Conservation (phyloP, 2,329 filamentous ascomycete genomes). For the Cercospora sp. region DNA sequence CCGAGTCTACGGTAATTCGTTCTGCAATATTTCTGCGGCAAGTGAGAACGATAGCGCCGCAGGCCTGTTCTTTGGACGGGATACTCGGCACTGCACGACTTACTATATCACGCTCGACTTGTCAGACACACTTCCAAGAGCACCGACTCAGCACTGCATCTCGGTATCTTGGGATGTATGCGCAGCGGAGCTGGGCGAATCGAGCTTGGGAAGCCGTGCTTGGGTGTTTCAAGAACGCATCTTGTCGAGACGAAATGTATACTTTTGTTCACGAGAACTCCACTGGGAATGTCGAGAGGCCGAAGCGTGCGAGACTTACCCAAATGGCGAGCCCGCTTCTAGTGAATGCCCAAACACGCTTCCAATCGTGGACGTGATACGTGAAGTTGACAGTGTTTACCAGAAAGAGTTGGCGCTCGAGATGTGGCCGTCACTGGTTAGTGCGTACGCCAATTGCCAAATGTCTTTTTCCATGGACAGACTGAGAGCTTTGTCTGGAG, state of each 20-base stretch:
- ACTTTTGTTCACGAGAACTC: conserved; percentile 10
- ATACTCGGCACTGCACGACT: neutral
- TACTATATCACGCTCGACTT: neutral
- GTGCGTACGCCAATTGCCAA: neutral
- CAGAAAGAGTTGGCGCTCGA: neutral
- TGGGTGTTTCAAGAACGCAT: conserved; percentile 16
- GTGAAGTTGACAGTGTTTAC: neutral
- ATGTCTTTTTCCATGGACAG: neutral
- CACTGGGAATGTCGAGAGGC: conserved; percentile 11
- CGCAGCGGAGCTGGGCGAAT: neutral
- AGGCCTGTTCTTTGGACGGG: neutral
- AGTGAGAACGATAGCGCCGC: neutral
- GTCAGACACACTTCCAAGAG: neutral
- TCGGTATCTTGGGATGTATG: neutral
- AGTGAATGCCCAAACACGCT: neutral
- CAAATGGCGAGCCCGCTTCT: conserved; percentile 4
- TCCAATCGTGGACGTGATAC: neutral
- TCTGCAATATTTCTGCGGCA: conserved; percentile 5
- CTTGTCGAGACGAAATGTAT: conserved; percentile 4
- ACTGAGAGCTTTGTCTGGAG: neutral
- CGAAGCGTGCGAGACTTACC: conserved; percentile 11
- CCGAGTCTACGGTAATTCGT: conserved; percentile 10
- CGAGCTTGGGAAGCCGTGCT: conserved; percentile 1
- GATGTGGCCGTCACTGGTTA: neutral
- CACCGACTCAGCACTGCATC: neutral